These are phyloP conservation scores for Halophytophthora batemanensis DNA, from an alignment of 352 stramenopile genomes.

Conservation along the genomic window DNA sequence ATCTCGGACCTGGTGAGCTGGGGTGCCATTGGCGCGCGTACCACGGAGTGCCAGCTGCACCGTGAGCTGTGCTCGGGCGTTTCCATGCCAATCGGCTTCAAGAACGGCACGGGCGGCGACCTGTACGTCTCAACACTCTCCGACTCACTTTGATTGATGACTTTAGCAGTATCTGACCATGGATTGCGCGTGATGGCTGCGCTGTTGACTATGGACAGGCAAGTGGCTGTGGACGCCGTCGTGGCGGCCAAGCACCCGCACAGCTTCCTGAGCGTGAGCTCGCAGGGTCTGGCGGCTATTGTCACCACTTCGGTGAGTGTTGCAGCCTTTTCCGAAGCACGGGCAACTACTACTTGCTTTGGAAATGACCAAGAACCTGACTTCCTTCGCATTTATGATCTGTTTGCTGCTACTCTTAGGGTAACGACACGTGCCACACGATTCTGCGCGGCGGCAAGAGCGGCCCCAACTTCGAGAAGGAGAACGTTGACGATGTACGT, in stretches of 20 bases:
- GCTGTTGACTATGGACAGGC: constrained; percentile 17
- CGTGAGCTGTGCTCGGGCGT: constrained; percentile 87
- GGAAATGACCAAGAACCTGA: too few relatives aligned
- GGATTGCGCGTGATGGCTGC: neutral
- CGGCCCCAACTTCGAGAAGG: constrained; percentile 81
- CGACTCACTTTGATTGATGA: neutral
- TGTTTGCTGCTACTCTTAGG: constrained; percentile 16
- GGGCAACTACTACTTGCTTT: neutral
- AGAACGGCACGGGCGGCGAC: constrained; percentile 87
- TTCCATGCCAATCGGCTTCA: constrained; percentile 91
- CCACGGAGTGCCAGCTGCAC: constrained; percentile 88
- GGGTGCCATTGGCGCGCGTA: constrained; percentile 89
- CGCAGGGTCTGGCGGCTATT: constrained; percentile 83
- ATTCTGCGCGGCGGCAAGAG: constrained; percentile 86
- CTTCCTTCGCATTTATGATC: neutral
- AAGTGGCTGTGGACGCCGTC: constrained; percentile 84
- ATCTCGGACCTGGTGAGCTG: constrained; percentile 88
- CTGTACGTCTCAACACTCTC: constrained; percentile 26
- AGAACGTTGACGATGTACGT: constrained; percentile 67
- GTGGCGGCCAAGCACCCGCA: constrained; percentile 80
- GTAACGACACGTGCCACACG: constrained; percentile 86
- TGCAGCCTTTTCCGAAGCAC: neutral
- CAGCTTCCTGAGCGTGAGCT: constrained; percentile 87
- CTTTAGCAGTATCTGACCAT: neutral
- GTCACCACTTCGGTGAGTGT: constrained; percentile 65